Evolutionary conservation across 2,329 filamentous ascomycete genomes (phyloP).

Genomic region (Fusarium illudens): DNA sequence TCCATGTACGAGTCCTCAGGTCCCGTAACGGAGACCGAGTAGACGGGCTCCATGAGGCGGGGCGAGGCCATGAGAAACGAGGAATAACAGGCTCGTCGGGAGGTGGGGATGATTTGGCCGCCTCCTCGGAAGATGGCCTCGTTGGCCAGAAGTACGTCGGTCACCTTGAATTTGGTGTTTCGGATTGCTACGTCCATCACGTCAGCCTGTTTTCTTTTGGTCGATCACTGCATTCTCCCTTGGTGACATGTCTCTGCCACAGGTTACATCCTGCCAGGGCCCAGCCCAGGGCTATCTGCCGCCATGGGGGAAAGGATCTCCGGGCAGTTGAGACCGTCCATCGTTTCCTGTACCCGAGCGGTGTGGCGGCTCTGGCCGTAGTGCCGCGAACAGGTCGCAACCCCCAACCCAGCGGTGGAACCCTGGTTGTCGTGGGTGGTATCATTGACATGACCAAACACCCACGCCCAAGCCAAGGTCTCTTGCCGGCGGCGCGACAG

Average conservation of each 20-base stretch:
- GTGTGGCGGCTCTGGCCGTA: conserved; percentile 31
- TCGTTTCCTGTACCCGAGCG: conserved; percentile 17
- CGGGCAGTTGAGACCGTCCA: conserved; percentile 21
- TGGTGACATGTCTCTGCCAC: conserved; percentile 3
- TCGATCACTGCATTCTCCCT: conserved; percentile 6
- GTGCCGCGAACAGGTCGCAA: conserved; percentile 7
- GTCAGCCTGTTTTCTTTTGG: conserved; percentile 33
- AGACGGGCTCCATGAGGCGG: conserved; percentile 95
- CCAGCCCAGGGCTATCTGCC: conserved; percentile 22
- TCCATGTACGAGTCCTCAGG: conserved; percentile 88
- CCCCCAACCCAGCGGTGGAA: conserved; percentile 20
- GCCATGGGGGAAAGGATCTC: conserved; percentile 32
- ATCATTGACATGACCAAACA: conserved; percentile 30
- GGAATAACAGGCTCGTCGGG: conserved; percentile 90
- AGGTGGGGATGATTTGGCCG: conserved; percentile 96
- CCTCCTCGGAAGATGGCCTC: conserved; percentile 96
- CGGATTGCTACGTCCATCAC: conserved; percentile 74
- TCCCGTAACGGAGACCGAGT: conserved; percentile 90
- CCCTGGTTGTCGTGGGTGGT: conserved; percentile 16
- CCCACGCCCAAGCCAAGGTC: conserved; percentile 19
- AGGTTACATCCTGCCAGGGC: conserved; percentile 21
- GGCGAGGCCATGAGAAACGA: conserved; percentile 98
- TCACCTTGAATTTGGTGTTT: conserved; percentile 97
- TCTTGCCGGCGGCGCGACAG: conserved; percentile 22
- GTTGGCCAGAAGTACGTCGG: conserved; percentile 83